A percentile compares a stretch with the other conserved stretches of the same genome.
Evolutionary conservation across 352 stramenopile species (phyloP).

Genomic region (Pythium insidiosum): DNA sequence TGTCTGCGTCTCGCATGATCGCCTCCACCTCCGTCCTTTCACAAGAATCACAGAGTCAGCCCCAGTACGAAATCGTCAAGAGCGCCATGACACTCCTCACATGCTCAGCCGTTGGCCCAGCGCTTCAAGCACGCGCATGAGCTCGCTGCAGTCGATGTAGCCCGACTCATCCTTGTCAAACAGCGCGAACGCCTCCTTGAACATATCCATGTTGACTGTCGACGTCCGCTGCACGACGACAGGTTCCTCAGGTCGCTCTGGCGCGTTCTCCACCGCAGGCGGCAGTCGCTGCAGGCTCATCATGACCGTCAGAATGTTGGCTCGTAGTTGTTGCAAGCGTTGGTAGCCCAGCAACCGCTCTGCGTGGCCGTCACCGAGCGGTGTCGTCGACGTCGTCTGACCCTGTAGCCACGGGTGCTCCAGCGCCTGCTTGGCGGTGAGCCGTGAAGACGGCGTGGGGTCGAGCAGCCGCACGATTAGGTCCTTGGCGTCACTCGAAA

Average conservation of each 20-base stretch:
- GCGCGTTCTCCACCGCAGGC: conserved; percentile 14
- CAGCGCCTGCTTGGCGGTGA: conserved; percentile 49
- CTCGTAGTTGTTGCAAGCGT: conserved; percentile 57
- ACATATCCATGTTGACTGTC: conserved; percentile 79
- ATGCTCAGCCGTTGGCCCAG: conserved; percentile 35
- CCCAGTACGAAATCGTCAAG: too few relatives aligned
- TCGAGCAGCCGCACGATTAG: conserved; percentile 48
- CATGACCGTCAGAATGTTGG: conserved; percentile 69
- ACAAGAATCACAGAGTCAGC: conserved; percentile 1
- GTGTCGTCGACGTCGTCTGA: conserved; percentile 27
- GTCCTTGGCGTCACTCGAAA: conserved; percentile 52
- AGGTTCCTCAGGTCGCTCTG: not conserved
- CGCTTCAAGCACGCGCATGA: conserved; percentile 35
- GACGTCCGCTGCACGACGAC: conserved; percentile 25
- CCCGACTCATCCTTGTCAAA: conserved; percentile 76
- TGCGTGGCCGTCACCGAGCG: conserved; percentile 35
- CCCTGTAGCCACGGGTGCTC: conserved; percentile 54
- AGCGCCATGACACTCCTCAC: conserved; percentile 1
- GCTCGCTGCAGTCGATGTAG: conserved; percentile 53
- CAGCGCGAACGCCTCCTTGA: conserved; percentile 62
- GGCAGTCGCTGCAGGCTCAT: conserved; percentile 58
- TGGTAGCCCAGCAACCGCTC: conserved; percentile 56
- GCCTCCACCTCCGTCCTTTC: conserved; percentile 43
- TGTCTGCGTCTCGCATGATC: conserved; percentile 64
- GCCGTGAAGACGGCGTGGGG: conserved; percentile 31